Base-by-base conservation (phyloP, 352 stramenopile species). In the Phytophthora pini region DNA sequence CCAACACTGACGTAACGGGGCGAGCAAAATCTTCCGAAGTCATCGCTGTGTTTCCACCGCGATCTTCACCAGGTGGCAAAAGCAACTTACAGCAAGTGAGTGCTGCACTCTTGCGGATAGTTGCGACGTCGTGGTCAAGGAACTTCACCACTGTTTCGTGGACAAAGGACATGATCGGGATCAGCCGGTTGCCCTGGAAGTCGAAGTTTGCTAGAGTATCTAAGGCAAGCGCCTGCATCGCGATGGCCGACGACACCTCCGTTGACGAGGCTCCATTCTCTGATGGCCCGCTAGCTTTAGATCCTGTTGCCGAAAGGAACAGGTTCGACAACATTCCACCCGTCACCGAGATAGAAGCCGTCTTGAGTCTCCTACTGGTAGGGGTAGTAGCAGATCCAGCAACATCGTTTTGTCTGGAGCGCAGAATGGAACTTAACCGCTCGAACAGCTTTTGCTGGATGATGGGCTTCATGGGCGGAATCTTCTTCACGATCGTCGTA, bases 121-220 rank as follows among this genome's bases (percentile, higher is more conserved):
- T 82, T 3, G 87, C 82, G 36, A 92, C 83, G 44, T 96, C 88
- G 56, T 96, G 87, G 38, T 96, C 88, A 12, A 96, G 72, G 50
- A 95, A 96, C 43, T 93, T 94, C 4, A 94, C 88, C 22, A 96
- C 88, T 5, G 82, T 92, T 65, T 94, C 84, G 47, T 96, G 88
- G 40, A 96, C 87, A 68, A 94, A 94, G 52, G 93, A 84, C 82
- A 96, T 89, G 70, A 96, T 88, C 9, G 88, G 88, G 38, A 96
- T 93, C 26, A 89, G 74, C 15, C 87, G 85, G 49, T 93, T 96
- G 17, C 87, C 87, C 36, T 91, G 81, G 47, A 96, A 96, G 47
- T 96, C 87, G 59, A 96, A 96, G 29, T 88, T 92, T 5, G 87
- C 85, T 6, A 96, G 71, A 31, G 88, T 96, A 57, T 96, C 88